A percentile compares a stretch with the other conserved stretches of the same genome.
Conservation (phyloP, 345 rosid genomes). For the Populus ilicifolia region DNA sequence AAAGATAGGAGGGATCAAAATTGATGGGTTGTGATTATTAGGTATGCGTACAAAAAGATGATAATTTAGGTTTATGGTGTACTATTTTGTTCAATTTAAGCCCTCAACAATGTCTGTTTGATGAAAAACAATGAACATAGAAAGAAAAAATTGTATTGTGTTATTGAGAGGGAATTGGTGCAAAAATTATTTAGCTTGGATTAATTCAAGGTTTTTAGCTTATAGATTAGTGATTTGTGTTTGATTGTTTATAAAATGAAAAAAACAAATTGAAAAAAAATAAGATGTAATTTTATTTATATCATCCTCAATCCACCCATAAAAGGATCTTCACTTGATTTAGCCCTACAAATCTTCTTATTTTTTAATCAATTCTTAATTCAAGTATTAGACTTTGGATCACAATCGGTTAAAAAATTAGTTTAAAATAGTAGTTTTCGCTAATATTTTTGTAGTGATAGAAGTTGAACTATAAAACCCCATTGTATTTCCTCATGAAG, state of each 20-base stretch:
- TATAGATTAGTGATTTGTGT: background rate
- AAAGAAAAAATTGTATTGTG: background rate
- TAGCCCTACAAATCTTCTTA: background rate
- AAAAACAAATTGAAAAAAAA: background rate
- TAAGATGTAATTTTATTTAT: background rate
- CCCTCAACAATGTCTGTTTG: slow-evolving; percentile 31
- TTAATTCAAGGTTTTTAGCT: background rate
- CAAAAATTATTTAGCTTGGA: background rate
- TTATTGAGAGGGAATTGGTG: background rate
- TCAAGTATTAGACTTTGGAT: background rate
- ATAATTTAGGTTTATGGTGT: slow-evolving; percentile 5
- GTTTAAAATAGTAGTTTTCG: background rate
- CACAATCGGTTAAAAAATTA: background rate
- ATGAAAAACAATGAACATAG: slow-evolving; percentile 8
- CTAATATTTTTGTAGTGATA: no score
- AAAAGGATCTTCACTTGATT: background rate
- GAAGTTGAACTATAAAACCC: background rate
- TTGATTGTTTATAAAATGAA: background rate
- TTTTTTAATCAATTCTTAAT: background rate
- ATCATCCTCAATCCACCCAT: background rate
- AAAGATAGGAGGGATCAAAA: background rate
- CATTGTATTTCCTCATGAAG: background rate
- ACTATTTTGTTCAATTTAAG: slow-evolving; percentile 21
- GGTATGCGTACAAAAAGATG: slow-evolving; percentile 9
- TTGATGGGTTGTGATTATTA: background rate